phyloP scores from a whole-genome alignment of 1,139 yeast species.

The Hemisphaericaspora xylanilytica region DNA sequence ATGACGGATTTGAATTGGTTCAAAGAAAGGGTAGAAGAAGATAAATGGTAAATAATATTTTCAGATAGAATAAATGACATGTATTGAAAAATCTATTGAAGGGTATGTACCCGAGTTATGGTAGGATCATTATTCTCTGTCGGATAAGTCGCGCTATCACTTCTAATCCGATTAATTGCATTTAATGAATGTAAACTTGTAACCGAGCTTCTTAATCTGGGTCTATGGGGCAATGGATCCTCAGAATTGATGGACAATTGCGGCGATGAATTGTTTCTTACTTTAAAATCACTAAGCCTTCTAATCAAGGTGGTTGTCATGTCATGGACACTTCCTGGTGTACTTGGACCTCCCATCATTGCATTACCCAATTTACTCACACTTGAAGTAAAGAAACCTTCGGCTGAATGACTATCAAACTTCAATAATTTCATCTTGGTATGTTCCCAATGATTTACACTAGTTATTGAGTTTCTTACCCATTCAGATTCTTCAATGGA shows the following conservation, averaged over 20 bases:
- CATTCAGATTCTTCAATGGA: conserved; percentile 14
- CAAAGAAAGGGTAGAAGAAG: conserved; percentile 58
- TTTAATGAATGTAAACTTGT: conserved; percentile 44
- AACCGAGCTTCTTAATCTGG: conserved; percentile 28
- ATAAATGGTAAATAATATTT: too few species aligned
- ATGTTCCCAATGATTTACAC: conserved; percentile 57
- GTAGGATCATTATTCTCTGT: background rate
- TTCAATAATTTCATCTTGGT: conserved; percentile 63
- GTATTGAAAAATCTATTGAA: background rate
- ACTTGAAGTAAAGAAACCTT: conserved; percentile 34
- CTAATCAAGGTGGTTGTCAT: conserved; percentile 49
- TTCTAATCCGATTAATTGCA: conserved; percentile 38
- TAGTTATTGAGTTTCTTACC: conserved; percentile 28
- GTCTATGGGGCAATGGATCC: background rate
- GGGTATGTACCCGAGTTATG: conserved; percentile 6
- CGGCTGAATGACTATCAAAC: conserved; percentile 42
- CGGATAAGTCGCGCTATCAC: conserved; percentile 18
- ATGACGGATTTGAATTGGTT: conserved; percentile 90
- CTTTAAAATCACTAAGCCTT: conserved; percentile 46
- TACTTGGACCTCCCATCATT: conserved; percentile 25
- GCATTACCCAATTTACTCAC: conserved; percentile 15
- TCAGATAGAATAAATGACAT: background rate
- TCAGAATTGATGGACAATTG: conserved; percentile 2
- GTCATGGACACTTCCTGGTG: conserved; percentile 50
- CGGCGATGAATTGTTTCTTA: conserved; percentile 26